Conservation (phyloP, 805 yeast species). For the Hagleromyces aurorensis region DNA sequence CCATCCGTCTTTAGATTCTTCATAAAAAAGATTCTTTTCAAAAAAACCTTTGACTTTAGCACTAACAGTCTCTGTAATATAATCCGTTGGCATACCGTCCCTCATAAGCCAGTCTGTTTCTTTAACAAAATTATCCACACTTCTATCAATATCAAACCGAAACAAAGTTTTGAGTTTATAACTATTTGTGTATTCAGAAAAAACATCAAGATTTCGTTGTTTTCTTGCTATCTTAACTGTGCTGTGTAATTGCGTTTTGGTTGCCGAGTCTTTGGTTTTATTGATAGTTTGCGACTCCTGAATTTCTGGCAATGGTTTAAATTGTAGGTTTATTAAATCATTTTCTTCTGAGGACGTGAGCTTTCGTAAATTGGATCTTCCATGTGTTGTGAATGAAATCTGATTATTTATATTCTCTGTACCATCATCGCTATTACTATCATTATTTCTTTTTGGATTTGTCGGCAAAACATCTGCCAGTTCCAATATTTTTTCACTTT, state of each 20-base stretch:
- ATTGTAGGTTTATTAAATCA: background rate
- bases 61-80: no score
- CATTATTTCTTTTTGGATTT: background rate
- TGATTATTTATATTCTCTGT: background rate
- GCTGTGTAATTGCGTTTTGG: no score
- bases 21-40: no score
- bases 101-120: slow-evolving; percentile 7
- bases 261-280: no score
- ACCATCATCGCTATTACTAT: background rate
- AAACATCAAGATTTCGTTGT: slow-evolving; percentile 1
- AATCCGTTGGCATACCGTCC: slow-evolving; percentile 4
- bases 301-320: background rate
- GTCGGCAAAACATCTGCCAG: background rate
- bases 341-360: slow-evolving; percentile 1
- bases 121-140: slow-evolving; percentile 1
- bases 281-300: background rate
- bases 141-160: no score
- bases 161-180: no score
- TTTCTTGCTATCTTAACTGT: no score
- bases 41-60: no score
- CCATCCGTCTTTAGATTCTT: no score
- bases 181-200: slow-evolving; percentile 14
- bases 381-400: background rate
- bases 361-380: slow-evolving; percentile 2
- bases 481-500: no score